Evolutionary conservation across 2,329 filamentous ascomycete genomes (phyloP), one percentile per base, ranked within the genome.

Genomic region (Stemphylium vesicarium): DNA sequence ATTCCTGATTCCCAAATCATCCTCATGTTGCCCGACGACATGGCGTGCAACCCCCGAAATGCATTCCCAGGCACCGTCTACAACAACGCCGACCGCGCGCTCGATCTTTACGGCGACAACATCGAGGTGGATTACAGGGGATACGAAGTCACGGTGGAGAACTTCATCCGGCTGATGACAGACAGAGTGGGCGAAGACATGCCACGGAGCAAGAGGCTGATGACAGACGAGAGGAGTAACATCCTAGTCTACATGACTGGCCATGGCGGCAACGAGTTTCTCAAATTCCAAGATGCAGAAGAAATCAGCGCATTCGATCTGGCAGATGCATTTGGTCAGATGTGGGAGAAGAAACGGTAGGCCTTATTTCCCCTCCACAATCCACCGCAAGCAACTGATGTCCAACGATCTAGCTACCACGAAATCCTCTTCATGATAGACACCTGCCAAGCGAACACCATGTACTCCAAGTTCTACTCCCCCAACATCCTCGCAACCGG

Each of bases 391-490:
- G 58, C 44, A 31, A 18, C 13, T 29, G 26, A 29, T 4, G 9
- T 29, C 2, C 11, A 6, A 3, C 20, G 18, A 4, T 16, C 6
- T 9, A 90, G 88, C 73, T 99, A 98, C 77, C 91, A 98, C 75
- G 95, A 99, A 78, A 88, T 99, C 65, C 85, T 99, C 53, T 99
- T 99, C 82, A 99, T 99, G 95, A 99, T 99, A 78, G 95, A 99
- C 76, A 99, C 95, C 0, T 99, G 95, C 80, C 95, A 99, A 79
- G 95, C 95, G 50, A 99, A 99, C 76, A 99, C 95, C 29, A 97
- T 99, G 92, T 99, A 96, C 80, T 94, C 88, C 73, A 94, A 96
- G 68, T 91, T 99, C 71, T 99, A 99, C 81, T 96, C 92, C 4
- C 94, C 94, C 42, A 98, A 98, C 71, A 97, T 99, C 69, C 92